These are phyloP conservation scores for Pythium rhizo-oryzae DNA, from an alignment of 352 stramenopile species.

Conservation along the genomic window DNA sequence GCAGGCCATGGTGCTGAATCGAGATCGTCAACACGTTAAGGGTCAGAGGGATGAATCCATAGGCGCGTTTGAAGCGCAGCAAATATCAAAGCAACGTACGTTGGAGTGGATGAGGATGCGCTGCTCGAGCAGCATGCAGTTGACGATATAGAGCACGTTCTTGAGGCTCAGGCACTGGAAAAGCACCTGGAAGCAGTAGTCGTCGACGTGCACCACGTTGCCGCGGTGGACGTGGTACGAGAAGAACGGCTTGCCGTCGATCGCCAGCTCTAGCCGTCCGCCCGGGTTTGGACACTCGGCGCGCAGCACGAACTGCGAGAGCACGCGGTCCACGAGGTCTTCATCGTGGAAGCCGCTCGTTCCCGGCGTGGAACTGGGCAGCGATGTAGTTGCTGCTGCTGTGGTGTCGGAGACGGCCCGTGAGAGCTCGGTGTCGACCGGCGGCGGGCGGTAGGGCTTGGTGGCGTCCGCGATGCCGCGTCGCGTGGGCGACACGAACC, in stretches of 20 bases:
- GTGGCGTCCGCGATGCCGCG: neutral
- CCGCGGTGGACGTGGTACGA: constrained; percentile 63
- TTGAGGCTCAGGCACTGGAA: constrained; percentile 83
- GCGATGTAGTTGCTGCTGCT: no score
- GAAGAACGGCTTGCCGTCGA: constrained; percentile 49
- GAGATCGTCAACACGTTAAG: neutral
- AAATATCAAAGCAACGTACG: constrained; percentile 45
- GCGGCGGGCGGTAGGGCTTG: constrained; percentile 10
- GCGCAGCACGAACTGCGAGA: constrained; percentile 42
- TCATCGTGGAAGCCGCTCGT: neutral
- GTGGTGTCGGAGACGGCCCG: constrained; percentile 12
- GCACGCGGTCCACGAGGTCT: constrained; percentile 22
- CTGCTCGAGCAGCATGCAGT: constrained; percentile 85
- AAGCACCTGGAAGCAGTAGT: constrained; percentile 79
- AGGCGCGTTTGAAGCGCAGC: no score
- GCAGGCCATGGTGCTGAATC: constrained; percentile 57
- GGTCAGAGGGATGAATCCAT: neutral
- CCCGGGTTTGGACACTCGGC: constrained; percentile 37
- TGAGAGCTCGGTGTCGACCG: constrained; percentile 1
- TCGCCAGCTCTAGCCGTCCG: constrained; percentile 37
- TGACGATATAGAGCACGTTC: constrained; percentile 81
- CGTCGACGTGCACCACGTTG: constrained; percentile 63
- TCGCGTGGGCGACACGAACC: constrained; percentile 60
- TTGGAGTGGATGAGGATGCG: constrained; percentile 81
- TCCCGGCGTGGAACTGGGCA: no score